Evolutionary conservation across 176 grass and related monocot genomes (phyloP).

Genomic region (Triticum dicoccoides): DNA sequence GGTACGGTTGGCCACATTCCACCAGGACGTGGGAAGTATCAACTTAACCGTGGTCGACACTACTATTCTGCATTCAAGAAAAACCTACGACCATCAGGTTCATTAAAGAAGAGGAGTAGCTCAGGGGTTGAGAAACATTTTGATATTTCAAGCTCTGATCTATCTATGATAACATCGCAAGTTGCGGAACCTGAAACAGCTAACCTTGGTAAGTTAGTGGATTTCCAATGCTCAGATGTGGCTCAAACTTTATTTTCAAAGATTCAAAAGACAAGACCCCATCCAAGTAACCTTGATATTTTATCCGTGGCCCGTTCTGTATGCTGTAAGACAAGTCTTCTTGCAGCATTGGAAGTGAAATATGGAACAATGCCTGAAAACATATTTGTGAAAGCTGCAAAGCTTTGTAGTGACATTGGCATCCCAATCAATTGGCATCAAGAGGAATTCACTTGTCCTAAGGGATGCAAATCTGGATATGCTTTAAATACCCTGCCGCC

Average conservation of each 20-base stretch:
- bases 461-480: slow-evolving; percentile 60
- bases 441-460: slow-evolving; percentile 82
- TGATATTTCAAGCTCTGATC: slow-evolving; percentile 39
- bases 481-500: slow-evolving; percentile 45
- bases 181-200: slow-evolving; percentile 48
- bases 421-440: slow-evolving; percentile 85
- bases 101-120: slow-evolving; percentile 60
- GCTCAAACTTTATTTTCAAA: slow-evolving; percentile 74
- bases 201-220: slow-evolving; percentile 55
- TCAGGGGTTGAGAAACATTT: slow-evolving; percentile 56
- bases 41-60: slow-evolving; percentile 76
- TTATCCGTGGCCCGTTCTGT: slow-evolving; percentile 69
- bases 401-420: slow-evolving; percentile 88
- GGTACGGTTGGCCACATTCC: slow-evolving; percentile 36
- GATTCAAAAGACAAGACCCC: slow-evolving; percentile 79
- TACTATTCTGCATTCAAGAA: slow-evolving; percentile 75
- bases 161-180: slow-evolving; percentile 36
- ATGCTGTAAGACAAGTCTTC: slow-evolving; percentile 78
- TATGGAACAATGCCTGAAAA: slow-evolving; percentile 75
- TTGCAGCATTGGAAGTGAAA: slow-evolving; percentile 74
- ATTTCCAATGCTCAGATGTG: slow-evolving; percentile 69
- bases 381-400: slow-evolving; percentile 87
- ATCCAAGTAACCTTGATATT: slow-evolving; percentile 87
- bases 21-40: slow-evolving; percentile 75
- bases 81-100: slow-evolving; percentile 46